Evolutionary conservation across 2,329 filamentous ascomycete species (phyloP).

Genomic region (Fusarium sp.): DNA sequence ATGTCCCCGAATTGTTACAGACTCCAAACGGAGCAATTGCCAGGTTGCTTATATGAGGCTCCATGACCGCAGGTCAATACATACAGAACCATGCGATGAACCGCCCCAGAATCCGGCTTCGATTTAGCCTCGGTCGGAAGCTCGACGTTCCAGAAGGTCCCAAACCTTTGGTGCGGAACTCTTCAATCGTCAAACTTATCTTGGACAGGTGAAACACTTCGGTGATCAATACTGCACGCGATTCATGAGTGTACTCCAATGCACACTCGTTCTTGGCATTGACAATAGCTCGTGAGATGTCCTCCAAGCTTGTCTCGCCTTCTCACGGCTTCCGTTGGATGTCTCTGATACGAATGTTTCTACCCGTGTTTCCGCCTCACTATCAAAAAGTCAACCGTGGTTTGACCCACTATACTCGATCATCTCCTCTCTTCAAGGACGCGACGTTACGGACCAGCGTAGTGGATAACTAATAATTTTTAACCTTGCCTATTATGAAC

Average conservation of each 20-base stretch:
- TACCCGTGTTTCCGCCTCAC: conserved; percentile 27
- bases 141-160: conserved; percentile 42
- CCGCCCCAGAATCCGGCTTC: conserved; percentile 27
- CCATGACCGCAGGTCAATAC: not conserved
- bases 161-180: conserved; percentile 19
- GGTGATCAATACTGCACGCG: conserved; percentile 14
- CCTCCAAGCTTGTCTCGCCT: conserved; percentile 13
- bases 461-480: conserved; percentile 34
- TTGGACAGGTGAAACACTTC: conserved; percentile 40
- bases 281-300: conserved; percentile 15
- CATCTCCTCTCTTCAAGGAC: conserved; percentile 28
- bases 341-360: conserved; percentile 31
- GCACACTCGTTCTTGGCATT: conserved; percentile 15
- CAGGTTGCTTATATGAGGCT: conserved; percentile 9
- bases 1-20: conserved; percentile 29
- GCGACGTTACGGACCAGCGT: conserved; percentile 22
- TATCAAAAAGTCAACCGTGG: conserved; percentile 9
- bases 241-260: conserved; percentile 17
- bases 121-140: conserved; percentile 29
- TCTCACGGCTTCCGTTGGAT: conserved; percentile 13
- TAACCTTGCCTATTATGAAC: conserved; percentile 36
- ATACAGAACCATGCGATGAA: conserved; percentile 15
- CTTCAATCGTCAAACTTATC: conserved; percentile 26
- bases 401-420: conserved; percentile 22
- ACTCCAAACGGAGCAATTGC: conserved; percentile 29